A percentile compares a stretch with the other conserved stretches of the same genome.
Conservation (phyloP, 2,329 filamentous ascomycete genomes). For the Lasiodiplodia theobromae region DNA sequence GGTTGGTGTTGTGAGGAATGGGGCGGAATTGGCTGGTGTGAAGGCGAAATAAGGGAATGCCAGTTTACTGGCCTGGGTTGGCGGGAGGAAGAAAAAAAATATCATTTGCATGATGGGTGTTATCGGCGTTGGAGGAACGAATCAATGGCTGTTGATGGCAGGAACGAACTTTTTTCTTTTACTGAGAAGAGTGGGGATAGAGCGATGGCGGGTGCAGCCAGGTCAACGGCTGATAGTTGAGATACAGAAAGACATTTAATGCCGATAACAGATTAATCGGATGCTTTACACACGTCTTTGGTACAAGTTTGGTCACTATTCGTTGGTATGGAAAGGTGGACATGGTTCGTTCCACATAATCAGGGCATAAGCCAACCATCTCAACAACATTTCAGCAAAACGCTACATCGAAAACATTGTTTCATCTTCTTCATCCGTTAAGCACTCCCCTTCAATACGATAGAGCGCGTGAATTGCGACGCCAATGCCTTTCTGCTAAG, state of each 20-base stretch:
- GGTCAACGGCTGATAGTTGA: neutral
- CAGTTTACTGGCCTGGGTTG: neutral
- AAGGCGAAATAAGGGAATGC: conserved; percentile 14
- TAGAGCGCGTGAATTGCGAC: too few relatives aligned
- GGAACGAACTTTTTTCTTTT: neutral
- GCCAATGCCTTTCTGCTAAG: too few relatives aligned
- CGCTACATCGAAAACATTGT: too few relatives aligned
- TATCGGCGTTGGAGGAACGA: neutral
- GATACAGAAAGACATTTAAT: neutral
- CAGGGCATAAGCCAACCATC: too few relatives aligned
- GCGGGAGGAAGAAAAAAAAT: neutral
- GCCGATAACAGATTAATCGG: neutral
- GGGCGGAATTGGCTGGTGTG: conserved; percentile 71
- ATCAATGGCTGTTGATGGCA: neutral
- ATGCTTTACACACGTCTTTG: neutral
- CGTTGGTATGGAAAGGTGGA: too few relatives aligned
- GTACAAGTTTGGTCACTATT: too few relatives aligned
- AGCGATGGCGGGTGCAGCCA: neutral
- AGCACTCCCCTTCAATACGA: too few relatives aligned
- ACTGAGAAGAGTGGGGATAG: neutral
- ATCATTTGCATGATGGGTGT: conserved; percentile 1
- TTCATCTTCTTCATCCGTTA: too few relatives aligned
- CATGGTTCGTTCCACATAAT: too few relatives aligned
- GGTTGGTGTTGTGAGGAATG: conserved; percentile 85
- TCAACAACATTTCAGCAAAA: too few relatives aligned